Conservation (phyloP, 176 grass and related monocot species). For the Elymus sibiricus region DNA sequence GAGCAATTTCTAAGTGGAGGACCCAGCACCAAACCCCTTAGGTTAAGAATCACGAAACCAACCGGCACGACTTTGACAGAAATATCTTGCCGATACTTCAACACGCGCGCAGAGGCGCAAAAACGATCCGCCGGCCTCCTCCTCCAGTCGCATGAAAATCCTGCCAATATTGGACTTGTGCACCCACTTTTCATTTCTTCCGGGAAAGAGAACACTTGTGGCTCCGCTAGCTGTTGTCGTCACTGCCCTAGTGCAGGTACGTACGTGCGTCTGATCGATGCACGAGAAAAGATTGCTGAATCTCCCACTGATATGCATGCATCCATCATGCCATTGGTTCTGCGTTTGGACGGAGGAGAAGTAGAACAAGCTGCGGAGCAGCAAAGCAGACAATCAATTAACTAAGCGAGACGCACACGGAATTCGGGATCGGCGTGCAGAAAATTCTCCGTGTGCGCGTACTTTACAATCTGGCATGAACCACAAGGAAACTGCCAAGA, state of each 20-base stretch:
- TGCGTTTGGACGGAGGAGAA: background rate
- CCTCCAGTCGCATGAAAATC: background rate
- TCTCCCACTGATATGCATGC: background rate
- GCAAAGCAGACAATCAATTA: background rate
- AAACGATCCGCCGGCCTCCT: background rate
- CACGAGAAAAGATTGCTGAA: too few species aligned
- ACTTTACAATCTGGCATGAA: background rate
- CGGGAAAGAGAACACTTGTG: background rate
- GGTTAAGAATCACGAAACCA: too few species aligned
- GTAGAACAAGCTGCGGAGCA: background rate
- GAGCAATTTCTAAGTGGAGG: too few species aligned
- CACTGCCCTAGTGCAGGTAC: too few species aligned
- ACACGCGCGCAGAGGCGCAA: background rate
- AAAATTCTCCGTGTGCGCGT: background rate
- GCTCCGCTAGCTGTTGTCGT: too few species aligned
- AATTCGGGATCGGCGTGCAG: background rate
- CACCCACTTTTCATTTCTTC: background rate
- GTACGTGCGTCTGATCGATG: too few species aligned
- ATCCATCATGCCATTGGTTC: background rate
- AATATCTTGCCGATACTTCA: background rate
- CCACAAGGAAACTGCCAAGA: conserved; percentile 1
- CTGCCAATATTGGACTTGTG: background rate
- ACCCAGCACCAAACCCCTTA: too few species aligned
- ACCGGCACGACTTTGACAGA: background rate
- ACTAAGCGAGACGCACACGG: background rate